Evolutionary conservation across 352 stramenopile genomes (phyloP), one percentile per base, ranked within the genome.

Genomic region (Pythium plurisporium): DNA sequence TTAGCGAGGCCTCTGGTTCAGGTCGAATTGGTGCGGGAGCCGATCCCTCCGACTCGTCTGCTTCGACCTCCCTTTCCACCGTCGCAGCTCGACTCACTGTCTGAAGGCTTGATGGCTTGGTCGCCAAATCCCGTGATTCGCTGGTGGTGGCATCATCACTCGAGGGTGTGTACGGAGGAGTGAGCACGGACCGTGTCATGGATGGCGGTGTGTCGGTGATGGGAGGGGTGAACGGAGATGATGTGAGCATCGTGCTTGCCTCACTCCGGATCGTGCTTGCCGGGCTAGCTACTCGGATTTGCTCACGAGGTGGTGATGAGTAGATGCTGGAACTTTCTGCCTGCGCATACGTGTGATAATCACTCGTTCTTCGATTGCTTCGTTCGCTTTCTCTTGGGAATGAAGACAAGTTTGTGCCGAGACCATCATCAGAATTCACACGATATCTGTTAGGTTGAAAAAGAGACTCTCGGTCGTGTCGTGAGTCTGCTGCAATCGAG

Each of bases 171-270:
- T 31, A 52, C 17, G 61, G 61, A 14, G 49, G 43, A 7, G 31
- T 59, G 9, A 11, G 33, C 3, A 29, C 20, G 0, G 50, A 59
- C 14, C 47, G 56, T 11, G n/a, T n/a, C 10, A 22, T 37, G n/a
- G 54, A 64, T 1, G 36, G 23, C 0, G 62, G 55, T 3, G 55
- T 58, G 31, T 69, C 55, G 1, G 38, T 57, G 12, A 58, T 12
- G 3, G 62, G 65, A 5, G 36, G 22, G 3, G 46, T 36, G 26
- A 59, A 58, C 4, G 49, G 22, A n/a, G 55, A 42, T 15, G 62
- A 69, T 19, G 26, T 48, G 7, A 64, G n/a, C 7, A 41, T 25
- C 14, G 49, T 61, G 22, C 27, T 64, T 11, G 49, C 49, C 19
- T 61, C 49, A 33, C 62, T 64, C 29, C 42, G 29, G 3, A 54